Conservation (phyloP, 73 alveolate genomes). For the Tetrahymena malaccensis region DNA sequence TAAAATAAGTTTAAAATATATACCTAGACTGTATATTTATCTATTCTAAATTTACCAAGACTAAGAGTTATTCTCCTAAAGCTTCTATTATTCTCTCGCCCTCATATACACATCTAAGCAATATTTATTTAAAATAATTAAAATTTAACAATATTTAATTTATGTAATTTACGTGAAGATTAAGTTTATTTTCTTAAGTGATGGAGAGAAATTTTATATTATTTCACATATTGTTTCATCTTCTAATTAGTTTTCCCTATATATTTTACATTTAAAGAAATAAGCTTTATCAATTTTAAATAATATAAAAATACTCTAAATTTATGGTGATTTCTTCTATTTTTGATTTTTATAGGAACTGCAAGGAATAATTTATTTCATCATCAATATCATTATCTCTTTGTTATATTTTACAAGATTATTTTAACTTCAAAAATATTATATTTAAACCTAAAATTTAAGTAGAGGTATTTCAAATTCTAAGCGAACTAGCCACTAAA, state of each 20-base stretch:
- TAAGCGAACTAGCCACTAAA: not conserved
- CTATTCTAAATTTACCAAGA: not conserved
- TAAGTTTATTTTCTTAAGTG: not conserved
- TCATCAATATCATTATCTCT: not conserved
- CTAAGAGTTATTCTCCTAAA: not conserved
- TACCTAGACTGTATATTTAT: not conserved
- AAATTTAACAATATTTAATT: not conserved
- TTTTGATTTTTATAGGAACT: not conserved
- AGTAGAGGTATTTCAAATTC: not conserved
- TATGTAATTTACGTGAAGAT: not conserved
- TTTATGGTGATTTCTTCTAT: not conserved
- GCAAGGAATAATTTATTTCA: not conserved
- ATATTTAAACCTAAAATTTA: not conserved
- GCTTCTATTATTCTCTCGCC: not conserved
- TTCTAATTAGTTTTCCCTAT: not conserved
- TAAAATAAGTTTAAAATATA: not conserved
- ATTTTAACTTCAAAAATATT: not conserved
- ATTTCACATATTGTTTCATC: not conserved
- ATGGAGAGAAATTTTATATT: not conserved
- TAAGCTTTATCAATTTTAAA: not conserved
- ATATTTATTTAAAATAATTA: not conserved
- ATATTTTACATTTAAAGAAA: not conserved
- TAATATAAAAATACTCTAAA: not conserved
- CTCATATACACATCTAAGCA: not conserved
- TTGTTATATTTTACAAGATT: not conserved